Base-by-base conservation (phyloP, 257 asterid genomes). In the Plantago major region DNA sequence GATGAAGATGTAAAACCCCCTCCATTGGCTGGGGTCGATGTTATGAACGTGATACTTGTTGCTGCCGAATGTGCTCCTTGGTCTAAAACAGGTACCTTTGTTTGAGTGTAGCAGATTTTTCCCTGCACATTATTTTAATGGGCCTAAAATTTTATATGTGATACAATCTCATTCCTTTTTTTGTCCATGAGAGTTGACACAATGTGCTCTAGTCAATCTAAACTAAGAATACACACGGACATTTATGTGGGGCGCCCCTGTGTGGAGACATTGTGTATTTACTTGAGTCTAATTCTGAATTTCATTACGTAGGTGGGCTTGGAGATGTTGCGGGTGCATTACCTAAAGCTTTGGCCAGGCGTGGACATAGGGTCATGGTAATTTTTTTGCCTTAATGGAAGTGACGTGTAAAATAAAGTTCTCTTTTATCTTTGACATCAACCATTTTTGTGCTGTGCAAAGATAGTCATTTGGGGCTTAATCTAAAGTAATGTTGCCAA, bases 281-380 rank as follows among this genome's bases (percentile, higher is more conserved):
- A 14, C 47, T 60, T 42, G 60, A 51, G 64, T 47, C 60, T 74
- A 37, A 65, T 11, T 56, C 40, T 54, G 66, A 42, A 52, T 28
- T 7, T 49, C 54, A 57, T 71, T 73, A 57, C 62, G 62, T 70
- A 93, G 99, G 99, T 76, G 99, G 99, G 73, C 97, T 93, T 69
- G 99, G 97, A 60, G 99, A 93, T 87, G 99, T 93, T 80, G 96
- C 96, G 65, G 99, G 99, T 65, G 97, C 99, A 58, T 76, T 93
- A 73, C 99, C 99, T 13, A 93, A 93, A 81, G 99, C 97, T 70
- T 93, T 93, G 82, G 95, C 99, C 64, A 82, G 90, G 71, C 95
- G 99, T 66, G 99, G 99, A 54, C 99, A 93, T 73, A 85, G 99
- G 72, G 97, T 93, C 80, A 93, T 93, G 99, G 99, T 93, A 79